Base-by-base conservation (phyloP, 768 basidiomycete species). In the Nevesoporus exiguus region DNA sequence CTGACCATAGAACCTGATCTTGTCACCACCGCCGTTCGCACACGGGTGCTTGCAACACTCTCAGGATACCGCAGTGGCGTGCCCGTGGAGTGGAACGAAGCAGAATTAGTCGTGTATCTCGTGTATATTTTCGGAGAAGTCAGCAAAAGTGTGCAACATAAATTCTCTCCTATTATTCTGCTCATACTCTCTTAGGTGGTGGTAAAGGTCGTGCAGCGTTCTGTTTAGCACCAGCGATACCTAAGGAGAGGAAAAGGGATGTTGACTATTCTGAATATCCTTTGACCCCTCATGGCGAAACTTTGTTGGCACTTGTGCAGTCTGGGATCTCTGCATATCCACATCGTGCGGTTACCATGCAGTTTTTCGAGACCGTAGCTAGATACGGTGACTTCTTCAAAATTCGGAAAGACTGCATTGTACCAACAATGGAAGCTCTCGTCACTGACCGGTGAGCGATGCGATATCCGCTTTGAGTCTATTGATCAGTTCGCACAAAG, bases 321-420 rank as follows among this genome's bases (percentile, higher is more conserved):
- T 90, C 91, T 22, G 85, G 88, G 31, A 84, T 98, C 50, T 84
- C 86, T 14, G 76, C 80, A 5, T 94, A 86, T 72, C 93, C 92
- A 7, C 88, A 95, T 71, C 84, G 85, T 29, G 79, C 85, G 13
- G 95, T 98, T 19, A 77, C 82, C 8, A 78, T 95, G 71, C 93
- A 96, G 65, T 94, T 91, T 70, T 98, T 98, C 59, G 97, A 99
- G 72, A 89, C 90, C 5, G 81, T 81, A 11, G 82, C 90, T n/a
- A 83, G 97, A 45, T 99, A 98, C 67, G 82, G 84, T 33, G 97
- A 98, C 63, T 98, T 99, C 70, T 98, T 98, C 84, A 93, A 90
- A 70, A 85, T 94, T 22, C 85, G 93, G 58, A 90, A 87, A 62
- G 89, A 92, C 52, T 91, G 86, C 61, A 90, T 98, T 49, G 77